Base-by-base conservation (phyloP, 177 flowering plant species). In the Vitis hybrid region DNA sequence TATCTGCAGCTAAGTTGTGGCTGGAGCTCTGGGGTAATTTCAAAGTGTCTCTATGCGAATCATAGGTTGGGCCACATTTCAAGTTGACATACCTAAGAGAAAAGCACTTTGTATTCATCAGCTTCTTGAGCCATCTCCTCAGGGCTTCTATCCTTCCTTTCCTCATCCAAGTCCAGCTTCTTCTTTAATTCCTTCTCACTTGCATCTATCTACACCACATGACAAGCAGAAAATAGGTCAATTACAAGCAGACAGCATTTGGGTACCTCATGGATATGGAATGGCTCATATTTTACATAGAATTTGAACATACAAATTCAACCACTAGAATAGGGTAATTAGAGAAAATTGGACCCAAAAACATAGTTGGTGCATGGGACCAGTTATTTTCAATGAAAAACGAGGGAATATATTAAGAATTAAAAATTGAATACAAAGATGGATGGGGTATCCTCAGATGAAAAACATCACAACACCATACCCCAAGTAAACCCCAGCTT, bases 111-210 rank as follows among this genome's bases (percentile, higher is more conserved):
- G 66, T 87, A 90, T 62, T 78, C 85, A 48, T 74, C 89, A 45
- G 98, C 97, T 74, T 91, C 98, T 69, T 82, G 79, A 70, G 79
- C 78, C 94, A 85, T 91, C 81, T 89, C 98, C 60, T 87, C 92
- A 6, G 70, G 18, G 82, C 72, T 89, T 79, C 94, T 86, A 67
- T 93, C 98, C 64, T 77, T 86, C 78, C 98, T 82, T 33, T 93
- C 94, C 74, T 79, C 82, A 72, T 93, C 97, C 74, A 93, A 82
- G 78, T 93, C 92, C 9, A 91, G 88, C 80, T 80, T 88, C 70
- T 84, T 62, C 72, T 86, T 87, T 62, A 91, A 56, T 71, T 91
- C 93, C 78, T 78, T 89, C 84, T 93, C 98, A 76, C 90, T 87
- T 70, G 20, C 83, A 74, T 88, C 91, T 33, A 93, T 77, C 98